Evolutionary conservation across 2,329 filamentous ascomycete genomes (phyloP).

Genomic region (Bipolaris zeicola): DNA sequence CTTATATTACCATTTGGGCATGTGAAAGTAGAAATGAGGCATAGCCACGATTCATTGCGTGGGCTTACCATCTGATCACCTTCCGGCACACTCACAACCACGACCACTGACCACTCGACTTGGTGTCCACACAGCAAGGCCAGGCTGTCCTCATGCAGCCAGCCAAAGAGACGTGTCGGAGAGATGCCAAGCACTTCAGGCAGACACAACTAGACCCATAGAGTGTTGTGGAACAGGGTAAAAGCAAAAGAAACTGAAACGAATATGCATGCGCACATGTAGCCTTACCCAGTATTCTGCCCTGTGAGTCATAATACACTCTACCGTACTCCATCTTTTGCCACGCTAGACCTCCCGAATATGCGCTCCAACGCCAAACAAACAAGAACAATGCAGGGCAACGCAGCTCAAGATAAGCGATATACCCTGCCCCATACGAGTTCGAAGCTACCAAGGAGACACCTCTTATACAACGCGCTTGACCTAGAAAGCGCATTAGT

Average conservation of each 20-base stretch:
- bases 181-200: conserved; percentile 2
- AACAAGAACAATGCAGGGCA: conserved; percentile 5
- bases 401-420: not conserved
- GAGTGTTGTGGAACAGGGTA: conserved; percentile 1
- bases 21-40: not conserved
- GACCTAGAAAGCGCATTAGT: conserved; percentile 29
- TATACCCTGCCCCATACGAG: not conserved
- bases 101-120: not conserved
- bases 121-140: not conserved
- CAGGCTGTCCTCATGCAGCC: not conserved
- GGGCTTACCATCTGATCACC: not conserved
- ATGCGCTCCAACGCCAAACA: conserved; percentile 29
- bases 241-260: not conserved
- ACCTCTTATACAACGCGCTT: conserved; percentile 40
- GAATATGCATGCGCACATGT: conserved; percentile 6
- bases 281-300: conserved; percentile 2
- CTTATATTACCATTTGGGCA: not conserved
- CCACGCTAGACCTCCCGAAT: conserved; percentile 1
- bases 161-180: not conserved
- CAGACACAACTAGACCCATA: conserved; percentile 4
- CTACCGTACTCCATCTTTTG: conserved; percentile 19
- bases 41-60: not conserved
- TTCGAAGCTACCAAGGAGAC: not conserved
- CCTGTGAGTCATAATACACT: conserved; percentile 4
- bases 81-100: not conserved